Conservation (phyloP, 768 basidiomycete species). For the Termitomyces sp. region DNA sequence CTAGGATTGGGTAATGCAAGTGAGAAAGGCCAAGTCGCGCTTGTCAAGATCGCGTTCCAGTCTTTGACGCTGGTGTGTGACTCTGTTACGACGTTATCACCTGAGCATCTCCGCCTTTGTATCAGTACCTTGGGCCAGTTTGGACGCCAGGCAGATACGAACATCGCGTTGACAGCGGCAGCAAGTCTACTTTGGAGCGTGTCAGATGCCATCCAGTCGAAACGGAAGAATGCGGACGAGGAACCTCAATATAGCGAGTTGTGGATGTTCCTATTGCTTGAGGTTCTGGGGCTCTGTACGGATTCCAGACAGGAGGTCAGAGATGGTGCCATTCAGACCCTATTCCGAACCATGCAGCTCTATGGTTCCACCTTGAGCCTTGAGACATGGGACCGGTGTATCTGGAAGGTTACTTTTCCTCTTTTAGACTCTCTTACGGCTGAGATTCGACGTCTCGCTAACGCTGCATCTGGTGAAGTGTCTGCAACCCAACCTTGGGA, state of each 20-base stretch:
- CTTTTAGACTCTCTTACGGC: slow-evolving; percentile 68
- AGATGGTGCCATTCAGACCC: slow-evolving; percentile 90
- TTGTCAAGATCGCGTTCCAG: slow-evolving; percentile 93
- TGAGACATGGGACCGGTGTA: slow-evolving; percentile 85
- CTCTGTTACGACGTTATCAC: slow-evolving; percentile 78
- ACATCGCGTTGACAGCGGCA: slow-evolving; percentile 92
- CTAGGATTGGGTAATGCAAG: slow-evolving; percentile 55
- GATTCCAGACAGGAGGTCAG: slow-evolving; percentile 87
- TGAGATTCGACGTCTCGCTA: slow-evolving; percentile 48
- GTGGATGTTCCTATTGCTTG: slow-evolving; percentile 92
- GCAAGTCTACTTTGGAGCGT: slow-evolving; percentile 95
- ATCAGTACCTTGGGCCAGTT: slow-evolving; percentile 91
- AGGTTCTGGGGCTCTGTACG: slow-evolving; percentile 79
- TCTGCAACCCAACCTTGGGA: slow-evolving; percentile 60
- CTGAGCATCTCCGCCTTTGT: slow-evolving; percentile 80
- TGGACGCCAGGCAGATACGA: slow-evolving; percentile 90
- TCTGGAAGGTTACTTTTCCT: slow-evolving; percentile 92
- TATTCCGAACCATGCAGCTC: slow-evolving; percentile 91
- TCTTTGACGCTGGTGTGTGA: slow-evolving; percentile 94
- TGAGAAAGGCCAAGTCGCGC: slow-evolving; percentile 68
- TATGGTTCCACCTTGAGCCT: slow-evolving; percentile 85
- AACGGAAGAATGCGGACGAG: slow-evolving; percentile 61
- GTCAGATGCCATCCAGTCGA: slow-evolving; percentile 90
- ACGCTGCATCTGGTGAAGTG: slow-evolving; percentile 18
- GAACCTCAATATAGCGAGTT: slow-evolving; percentile 77